Base-by-base conservation (phyloP, 106 monocot genomes). In the Dendrobium officinale region DNA sequence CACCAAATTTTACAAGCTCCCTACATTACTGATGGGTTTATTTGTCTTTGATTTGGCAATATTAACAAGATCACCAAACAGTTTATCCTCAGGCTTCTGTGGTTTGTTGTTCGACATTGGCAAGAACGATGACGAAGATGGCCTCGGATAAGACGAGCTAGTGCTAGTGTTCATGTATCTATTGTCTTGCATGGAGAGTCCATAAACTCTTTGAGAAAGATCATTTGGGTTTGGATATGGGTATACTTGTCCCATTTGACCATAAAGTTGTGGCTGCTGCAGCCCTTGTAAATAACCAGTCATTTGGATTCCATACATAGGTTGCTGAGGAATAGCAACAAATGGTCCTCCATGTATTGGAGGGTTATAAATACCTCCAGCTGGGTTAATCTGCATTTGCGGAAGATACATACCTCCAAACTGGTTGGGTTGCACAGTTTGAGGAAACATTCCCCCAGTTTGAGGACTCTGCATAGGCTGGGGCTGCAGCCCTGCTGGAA, bases 51-150 rank as follows among this genome's bases (percentile, higher is more conserved):
- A 61, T 79, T 90, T 92, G 45, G 92, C 90, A 16, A 90, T 82
- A 40, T 42, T 92, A 54, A 92, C 88, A 83, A 92, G 92, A 83
- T 92, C 92, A n/a, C 90, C 90, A 75, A 92, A 92, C 17, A 92
- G 82, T 33, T 88, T 92, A 79, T 92, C 92, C 81, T 90, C 90
- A 7, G 82, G 85, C 79, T 85, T 92, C 9, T 92, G 27, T 19
- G 84, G 86, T 54, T 82, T 91, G 78, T 79, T 86, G 33, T 22
- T 22, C 29, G 81, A 75, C 80, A 86, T 89, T 41, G 77, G 77
- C 75, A 66, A 68, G 67, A 78, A 80, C 26, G 79, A 80, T 2
- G 73, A 80, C 0, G 86, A 87, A 48, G 86, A 45, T 19, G 86
- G 75, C 67, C 37, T 81, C 79, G 84, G 83, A 66, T 82, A 82